Conservation (phyloP, 495 filamentous ascomycete genomes). For the Achaetomiella virescens region DNA sequence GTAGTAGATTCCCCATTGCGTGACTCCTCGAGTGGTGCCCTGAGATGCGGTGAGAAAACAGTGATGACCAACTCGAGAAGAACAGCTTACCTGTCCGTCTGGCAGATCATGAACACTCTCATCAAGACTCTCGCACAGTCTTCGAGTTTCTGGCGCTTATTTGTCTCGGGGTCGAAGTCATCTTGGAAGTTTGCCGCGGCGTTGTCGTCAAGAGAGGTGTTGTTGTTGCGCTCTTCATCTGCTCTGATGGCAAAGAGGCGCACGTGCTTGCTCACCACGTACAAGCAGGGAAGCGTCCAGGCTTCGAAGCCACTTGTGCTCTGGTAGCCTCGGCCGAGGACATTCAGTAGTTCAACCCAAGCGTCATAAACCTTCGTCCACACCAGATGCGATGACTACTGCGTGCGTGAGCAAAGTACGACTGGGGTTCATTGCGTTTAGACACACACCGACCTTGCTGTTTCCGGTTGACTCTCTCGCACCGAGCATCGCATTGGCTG, state of each 20-base stretch:
- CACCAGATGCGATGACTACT: constrained; percentile 40
- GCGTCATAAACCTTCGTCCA: constrained; percentile 72
- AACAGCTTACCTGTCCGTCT: constrained; percentile 70
- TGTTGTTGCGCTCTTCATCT: constrained; percentile 56
- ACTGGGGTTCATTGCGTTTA: not conserved
- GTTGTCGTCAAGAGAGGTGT: constrained; percentile 39
- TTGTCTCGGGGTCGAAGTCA: constrained; percentile 63
- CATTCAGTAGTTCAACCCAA: constrained; percentile 74
- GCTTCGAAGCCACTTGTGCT: constrained; percentile 60
- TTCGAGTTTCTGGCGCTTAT: constrained; percentile 75
- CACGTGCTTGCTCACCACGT: constrained; percentile 74
- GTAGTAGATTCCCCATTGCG: constrained; percentile 96
- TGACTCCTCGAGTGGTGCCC: constrained; percentile 78
- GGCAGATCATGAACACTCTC: constrained; percentile 78
- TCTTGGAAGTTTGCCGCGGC: constrained; percentile 57
- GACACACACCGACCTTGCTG: constrained; percentile 27
- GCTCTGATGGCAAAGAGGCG: constrained; percentile 83
- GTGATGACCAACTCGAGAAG: not conserved
- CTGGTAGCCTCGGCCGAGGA: constrained; percentile 68
- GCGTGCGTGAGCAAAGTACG: not conserved
- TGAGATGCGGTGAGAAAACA: constrained; percentile 33
- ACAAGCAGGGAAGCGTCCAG: constrained; percentile 87
- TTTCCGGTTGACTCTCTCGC: constrained; percentile 38
- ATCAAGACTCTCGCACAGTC: constrained; percentile 85
- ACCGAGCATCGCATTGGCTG: constrained; percentile 59